A percentile compares a stretch with the other conserved stretches of the same genome.
Evolutionary conservation across 169 alveolate genomes (phyloP).

Genomic region (Cryptosporidium sp.): DNA sequence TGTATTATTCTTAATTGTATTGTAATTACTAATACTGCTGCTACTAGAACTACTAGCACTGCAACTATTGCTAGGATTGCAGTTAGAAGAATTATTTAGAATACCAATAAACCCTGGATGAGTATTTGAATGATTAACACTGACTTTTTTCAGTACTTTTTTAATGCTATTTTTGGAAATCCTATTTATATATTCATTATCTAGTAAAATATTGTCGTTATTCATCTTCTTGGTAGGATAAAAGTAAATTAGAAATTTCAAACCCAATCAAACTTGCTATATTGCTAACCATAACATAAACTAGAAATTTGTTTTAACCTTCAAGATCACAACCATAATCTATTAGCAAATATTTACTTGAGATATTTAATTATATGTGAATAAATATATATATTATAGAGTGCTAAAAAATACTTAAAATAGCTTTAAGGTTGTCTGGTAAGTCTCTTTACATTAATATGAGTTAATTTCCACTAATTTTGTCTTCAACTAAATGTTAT

Average conservation of each 20-base stretch:
- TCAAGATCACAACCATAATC: not conserved
- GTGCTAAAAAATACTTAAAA: too few species aligned
- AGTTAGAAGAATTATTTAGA: not conserved
- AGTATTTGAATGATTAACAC: not conserved
- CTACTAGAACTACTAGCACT: not conserved
- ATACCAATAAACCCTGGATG: not conserved
- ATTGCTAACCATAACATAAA: not conserved
- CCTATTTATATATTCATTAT: slow-evolving; percentile 38
- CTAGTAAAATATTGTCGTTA: slow-evolving; percentile 12
- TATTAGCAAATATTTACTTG: too few species aligned
- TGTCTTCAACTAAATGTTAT: not conserved
- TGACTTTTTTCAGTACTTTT: not conserved
- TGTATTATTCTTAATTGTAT: too few species aligned
- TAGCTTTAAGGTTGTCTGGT: not conserved
- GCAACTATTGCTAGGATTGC: not conserved
- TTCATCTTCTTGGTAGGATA: not conserved
- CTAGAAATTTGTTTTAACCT: too few species aligned
- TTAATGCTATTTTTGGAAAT: slow-evolving; percentile 22
- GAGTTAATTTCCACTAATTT: not conserved
- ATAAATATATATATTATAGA: too few species aligned
- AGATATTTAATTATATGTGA: too few species aligned
- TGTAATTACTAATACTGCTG: not conserved
- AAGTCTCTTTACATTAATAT: not conserved
- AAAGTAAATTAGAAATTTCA: not conserved
- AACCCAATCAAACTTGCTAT: not conserved